Evolutionary conservation across 192 early-diverging fungal genomes (phyloP).

Genomic region (Entomortierella chlamydospora): DNA sequence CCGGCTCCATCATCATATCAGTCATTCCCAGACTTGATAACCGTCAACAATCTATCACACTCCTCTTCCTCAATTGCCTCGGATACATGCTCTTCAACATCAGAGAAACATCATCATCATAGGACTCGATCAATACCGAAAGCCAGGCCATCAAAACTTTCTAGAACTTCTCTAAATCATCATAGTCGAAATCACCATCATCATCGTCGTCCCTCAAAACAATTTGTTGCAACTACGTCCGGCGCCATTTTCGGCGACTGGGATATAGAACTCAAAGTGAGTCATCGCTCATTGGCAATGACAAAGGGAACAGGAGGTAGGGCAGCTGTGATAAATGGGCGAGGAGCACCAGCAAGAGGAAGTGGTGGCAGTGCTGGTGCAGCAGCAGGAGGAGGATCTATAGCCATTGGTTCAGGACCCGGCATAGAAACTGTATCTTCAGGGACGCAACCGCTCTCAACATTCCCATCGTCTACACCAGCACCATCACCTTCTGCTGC

Average conservation of each 20-base stretch:
- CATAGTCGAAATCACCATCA: constrained; percentile 16
- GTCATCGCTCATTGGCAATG: constrained; percentile 15
- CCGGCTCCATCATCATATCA: constrained; percentile 10
- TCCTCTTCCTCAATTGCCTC: background rate
- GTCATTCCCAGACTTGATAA: constrained; percentile 18
- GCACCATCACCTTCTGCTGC: background rate
- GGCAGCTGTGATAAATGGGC: background rate
- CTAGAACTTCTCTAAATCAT: constrained; percentile 5
- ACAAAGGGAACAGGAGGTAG: constrained; percentile 5
- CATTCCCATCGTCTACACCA: constrained; percentile 1
- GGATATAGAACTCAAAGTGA: constrained; percentile 36
- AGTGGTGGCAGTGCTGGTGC: background rate
- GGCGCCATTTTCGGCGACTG: constrained; percentile 37
- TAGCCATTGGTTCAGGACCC: background rate
- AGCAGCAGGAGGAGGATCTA: background rate
- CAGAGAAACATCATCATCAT: background rate
- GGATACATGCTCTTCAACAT: constrained; percentile 13
- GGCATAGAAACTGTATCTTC: constrained; percentile 1
- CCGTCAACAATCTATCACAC: background rate
- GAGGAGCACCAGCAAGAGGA: background rate
- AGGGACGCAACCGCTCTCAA: background rate
- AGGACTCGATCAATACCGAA: constrained; percentile 9
- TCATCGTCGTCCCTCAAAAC: constrained; percentile 20
- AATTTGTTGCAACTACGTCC: constrained; percentile 37
- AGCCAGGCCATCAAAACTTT: constrained; percentile 23